Evolutionary conservation across 805 yeast genomes (phyloP).

Genomic region (Blastobotrys parvus): DNA sequence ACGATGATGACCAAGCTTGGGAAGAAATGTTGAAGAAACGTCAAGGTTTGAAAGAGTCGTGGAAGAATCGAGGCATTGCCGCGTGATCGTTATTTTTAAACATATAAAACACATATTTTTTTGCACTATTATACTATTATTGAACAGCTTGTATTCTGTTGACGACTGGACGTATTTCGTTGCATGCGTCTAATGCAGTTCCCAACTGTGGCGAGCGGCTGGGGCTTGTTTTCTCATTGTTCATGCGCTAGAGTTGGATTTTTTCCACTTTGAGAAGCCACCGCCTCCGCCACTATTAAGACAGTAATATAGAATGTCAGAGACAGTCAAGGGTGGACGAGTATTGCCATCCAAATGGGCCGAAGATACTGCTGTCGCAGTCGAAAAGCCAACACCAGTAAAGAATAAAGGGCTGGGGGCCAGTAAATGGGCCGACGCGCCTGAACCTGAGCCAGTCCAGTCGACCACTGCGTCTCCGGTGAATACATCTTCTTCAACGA

Average conservation of each 20-base stretch:
- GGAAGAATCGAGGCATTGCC: slow-evolving; percentile 11
- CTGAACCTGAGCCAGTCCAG: background rate
- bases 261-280: no score
- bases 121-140: background rate
- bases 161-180: background rate
- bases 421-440: background rate
- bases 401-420: background rate
- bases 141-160: background rate
- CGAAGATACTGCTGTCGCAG: background rate
- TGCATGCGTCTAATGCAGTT: no score
- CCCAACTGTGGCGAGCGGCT: no score
- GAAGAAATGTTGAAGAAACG: slow-evolving; percentile 19
- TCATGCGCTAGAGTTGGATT: no score
- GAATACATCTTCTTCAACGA: background rate
- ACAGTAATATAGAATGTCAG: no score
- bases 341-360: background rate
- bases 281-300: no score
- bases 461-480: background rate
- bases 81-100: background rate
- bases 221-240: no score
- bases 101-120: background rate
- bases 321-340: background rate
- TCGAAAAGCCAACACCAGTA: background rate
- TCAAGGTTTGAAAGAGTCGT: slow-evolving; percentile 16
- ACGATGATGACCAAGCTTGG: slow-evolving; percentile 21